phyloP scores from a whole-genome alignment of 352 stramenopile species.

The Phytopythium boreale region DNA sequence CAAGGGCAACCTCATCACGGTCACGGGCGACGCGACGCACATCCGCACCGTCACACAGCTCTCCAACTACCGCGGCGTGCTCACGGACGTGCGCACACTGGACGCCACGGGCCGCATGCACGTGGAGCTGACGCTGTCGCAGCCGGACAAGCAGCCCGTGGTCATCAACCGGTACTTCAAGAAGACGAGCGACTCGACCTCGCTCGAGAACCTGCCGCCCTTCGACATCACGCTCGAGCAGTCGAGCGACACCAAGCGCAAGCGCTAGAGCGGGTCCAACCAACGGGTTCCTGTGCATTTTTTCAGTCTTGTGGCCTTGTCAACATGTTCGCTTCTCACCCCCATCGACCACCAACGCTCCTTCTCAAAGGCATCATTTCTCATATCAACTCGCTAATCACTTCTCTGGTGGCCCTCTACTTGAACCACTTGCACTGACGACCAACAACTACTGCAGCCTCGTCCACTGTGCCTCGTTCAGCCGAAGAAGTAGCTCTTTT shows the following conservation, averaged over 20 bases:
- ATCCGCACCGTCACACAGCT: constrained; percentile 82
- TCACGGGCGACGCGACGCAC: constrained; percentile 66
- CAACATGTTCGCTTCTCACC: neutral
- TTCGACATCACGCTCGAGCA: constrained; percentile 87
- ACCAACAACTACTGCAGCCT: constrained; percentile 10
- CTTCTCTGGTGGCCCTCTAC: neutral
- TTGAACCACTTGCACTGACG: constrained; percentile 4
- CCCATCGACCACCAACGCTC: too few species aligned
- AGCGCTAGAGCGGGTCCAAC: constrained; percentile 40
- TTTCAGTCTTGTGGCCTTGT: constrained; percentile 6
- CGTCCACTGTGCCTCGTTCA: constrained; percentile 11
- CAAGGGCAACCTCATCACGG: constrained; percentile 86
- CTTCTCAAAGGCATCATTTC: neutral
- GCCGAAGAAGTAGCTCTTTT: constrained; percentile 61
- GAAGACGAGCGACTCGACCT: constrained; percentile 85
- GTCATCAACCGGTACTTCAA: constrained; percentile 86
- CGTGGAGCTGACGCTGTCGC: constrained; percentile 72
- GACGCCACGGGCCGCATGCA: constrained; percentile 79
- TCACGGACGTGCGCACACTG: constrained; percentile 71
- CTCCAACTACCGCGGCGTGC: constrained; percentile 69
- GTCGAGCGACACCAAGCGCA: constrained; percentile 81
- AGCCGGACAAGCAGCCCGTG: constrained; percentile 71
- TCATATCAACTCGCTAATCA: constrained; percentile 2
- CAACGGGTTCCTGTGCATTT: neutral
- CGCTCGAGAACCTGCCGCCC: constrained; percentile 81